Percentiles rank a stretch among this genome's conserved stretches.
These are phyloP conservation scores for Gracilaria gracilis DNA, from an alignment of 23 red algal genomes.

Conservation along the genomic window DNA sequence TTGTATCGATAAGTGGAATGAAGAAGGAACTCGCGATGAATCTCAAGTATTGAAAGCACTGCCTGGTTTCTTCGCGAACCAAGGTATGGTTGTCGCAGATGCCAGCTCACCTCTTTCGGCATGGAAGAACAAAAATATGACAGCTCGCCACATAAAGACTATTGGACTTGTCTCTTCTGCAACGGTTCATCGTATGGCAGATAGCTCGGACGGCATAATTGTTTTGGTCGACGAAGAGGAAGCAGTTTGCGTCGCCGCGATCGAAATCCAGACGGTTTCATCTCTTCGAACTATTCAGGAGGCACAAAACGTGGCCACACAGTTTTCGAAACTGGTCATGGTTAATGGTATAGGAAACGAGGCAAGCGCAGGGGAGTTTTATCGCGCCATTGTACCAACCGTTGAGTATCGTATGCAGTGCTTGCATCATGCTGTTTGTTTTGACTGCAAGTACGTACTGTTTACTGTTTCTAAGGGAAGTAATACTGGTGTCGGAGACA, in stretches of 20 bases:
- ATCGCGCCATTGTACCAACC: background rate
- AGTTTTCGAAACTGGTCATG: background rate
- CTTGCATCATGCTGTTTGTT: background rate
- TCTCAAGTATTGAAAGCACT: constrained; percentile 3
- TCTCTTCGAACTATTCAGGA: background rate
- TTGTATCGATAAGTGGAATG: background rate
- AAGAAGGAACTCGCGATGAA: constrained; percentile 8
- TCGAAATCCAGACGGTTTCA: constrained; percentile 46
- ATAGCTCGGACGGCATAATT: constrained; percentile 28
- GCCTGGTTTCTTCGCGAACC: background rate
- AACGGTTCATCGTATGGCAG: background rate
- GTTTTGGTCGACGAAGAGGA: background rate
- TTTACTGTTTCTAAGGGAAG: background rate
- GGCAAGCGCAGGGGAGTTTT: constrained; percentile 7
- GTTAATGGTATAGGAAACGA: background rate
- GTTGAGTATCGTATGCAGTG: constrained; percentile 4
- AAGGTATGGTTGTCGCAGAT: background rate
- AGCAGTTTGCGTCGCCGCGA: background rate
- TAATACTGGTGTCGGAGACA: background rate
- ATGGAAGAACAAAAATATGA: background rate
- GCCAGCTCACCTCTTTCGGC: too few species aligned
- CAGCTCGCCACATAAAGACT: background rate
- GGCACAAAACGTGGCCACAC: background rate
- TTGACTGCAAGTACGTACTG: background rate
- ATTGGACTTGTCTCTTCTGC: background rate